Evolutionary conservation across 2,329 filamentous ascomycete species (phyloP).

Genomic region (Aspergillus hiratsukae): DNA sequence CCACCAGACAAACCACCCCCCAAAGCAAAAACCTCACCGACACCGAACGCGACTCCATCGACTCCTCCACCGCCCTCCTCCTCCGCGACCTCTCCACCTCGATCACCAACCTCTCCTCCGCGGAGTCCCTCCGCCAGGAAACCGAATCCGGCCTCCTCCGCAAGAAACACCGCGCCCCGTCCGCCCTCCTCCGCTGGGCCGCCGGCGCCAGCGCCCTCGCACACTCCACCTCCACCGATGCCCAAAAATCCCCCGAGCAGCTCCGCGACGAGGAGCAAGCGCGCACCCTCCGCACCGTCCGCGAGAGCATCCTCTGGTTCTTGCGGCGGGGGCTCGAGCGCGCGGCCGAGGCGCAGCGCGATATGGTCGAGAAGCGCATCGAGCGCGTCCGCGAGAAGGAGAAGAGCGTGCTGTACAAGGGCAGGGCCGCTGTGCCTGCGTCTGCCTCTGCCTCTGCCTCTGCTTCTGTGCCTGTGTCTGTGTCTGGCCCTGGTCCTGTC

Average conservation of each 20-base stretch:
- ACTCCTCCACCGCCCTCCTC: conserved; percentile 78
- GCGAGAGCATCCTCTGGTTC: conserved; percentile 81
- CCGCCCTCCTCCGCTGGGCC: conserved; percentile 64
- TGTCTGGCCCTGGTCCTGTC: conserved; percentile 16
- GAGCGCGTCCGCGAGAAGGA: conserved; percentile 83
- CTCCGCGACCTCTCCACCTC: conserved; percentile 79
- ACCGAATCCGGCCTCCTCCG: conserved; percentile 66
- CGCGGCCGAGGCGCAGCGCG: conserved; percentile 72
- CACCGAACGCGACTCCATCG: conserved; percentile 77
- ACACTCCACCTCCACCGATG: not conserved
- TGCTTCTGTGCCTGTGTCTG: conserved; percentile 10
- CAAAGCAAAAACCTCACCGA: conserved; percentile 64
- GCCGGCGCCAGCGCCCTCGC: conserved; percentile 43
- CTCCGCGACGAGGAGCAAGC: conserved; percentile 65
- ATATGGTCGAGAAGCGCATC: conserved; percentile 89
- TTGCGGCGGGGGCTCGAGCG: conserved; percentile 70
- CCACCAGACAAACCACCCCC: conserved; percentile 38
- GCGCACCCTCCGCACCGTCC: conserved; percentile 62
- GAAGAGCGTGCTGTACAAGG: conserved; percentile 68
- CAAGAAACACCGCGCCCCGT: conserved; percentile 59
- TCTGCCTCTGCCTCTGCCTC: conserved; percentile 4
- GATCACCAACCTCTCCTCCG: conserved; percentile 73
- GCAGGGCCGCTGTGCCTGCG: no score
- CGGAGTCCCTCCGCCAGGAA: conserved; percentile 75
- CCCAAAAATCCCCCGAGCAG: conserved; percentile 60